These are phyloP conservation scores for Phytophthora capsici DNA, from an alignment of 352 stramenopile species.

Conservation along the genomic window DNA sequence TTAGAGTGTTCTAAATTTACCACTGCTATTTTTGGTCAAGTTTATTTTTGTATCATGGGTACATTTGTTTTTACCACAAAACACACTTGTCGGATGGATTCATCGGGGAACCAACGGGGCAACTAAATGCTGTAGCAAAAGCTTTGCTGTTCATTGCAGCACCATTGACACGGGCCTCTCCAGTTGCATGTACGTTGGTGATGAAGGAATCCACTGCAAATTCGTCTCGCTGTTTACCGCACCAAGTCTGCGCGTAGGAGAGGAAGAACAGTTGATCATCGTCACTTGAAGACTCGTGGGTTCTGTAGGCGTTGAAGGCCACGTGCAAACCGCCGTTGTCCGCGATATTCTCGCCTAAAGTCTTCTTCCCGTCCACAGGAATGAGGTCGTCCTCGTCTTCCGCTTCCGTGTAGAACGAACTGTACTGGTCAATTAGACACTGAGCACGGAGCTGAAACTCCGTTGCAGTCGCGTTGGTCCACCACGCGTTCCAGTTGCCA, in stretches of 20 bases:
- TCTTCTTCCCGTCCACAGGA: conserved; percentile 65
- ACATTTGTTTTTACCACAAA: conserved; percentile 39
- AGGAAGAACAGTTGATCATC: conserved; percentile 72
- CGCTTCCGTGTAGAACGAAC: conserved; percentile 38
- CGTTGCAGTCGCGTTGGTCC: conserved; percentile 73
- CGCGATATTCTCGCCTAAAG: conserved; percentile 79
- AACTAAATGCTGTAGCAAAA: conserved; percentile 63
- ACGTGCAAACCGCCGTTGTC: conserved; percentile 73
- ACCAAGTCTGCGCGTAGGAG: conserved; percentile 71
- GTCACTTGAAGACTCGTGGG: conserved; percentile 6
- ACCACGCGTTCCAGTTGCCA: conserved; percentile 93
- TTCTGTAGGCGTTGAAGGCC: conserved; percentile 61
- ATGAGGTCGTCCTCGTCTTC: conserved; percentile 42
- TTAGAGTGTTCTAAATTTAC: conserved; percentile 10
- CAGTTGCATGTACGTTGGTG: conserved; percentile 53
- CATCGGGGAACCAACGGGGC: conserved; percentile 44
- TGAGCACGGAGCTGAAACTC: conserved; percentile 71
- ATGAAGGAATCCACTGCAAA: conserved; percentile 42
- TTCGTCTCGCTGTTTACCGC: conserved; percentile 53
- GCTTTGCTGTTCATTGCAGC: conserved; percentile 64
- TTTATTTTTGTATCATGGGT: background rate
- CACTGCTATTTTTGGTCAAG: conserved; percentile 7
- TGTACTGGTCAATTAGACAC: conserved; percentile 70
- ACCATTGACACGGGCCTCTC: conserved; percentile 69
- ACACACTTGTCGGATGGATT: conserved; percentile 62